Percentiles rank a stretch among this genome's conserved stretches.
Evolutionary conservation across 805 yeast species (phyloP).

Genomic region (Lipomyces kockii): DNA sequence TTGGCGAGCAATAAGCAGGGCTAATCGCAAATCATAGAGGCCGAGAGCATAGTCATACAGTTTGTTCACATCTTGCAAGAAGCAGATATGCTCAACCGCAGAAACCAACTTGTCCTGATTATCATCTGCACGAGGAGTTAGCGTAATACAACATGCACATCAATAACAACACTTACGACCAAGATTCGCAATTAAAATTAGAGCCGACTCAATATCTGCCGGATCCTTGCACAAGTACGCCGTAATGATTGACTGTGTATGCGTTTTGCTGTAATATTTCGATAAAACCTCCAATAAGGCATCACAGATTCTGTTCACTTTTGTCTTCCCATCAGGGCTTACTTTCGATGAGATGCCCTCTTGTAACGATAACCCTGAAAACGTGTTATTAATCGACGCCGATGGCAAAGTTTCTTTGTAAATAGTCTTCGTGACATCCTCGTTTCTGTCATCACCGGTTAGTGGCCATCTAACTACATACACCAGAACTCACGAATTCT

Average conservation of each 20-base stretch:
- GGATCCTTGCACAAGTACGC: conserved; percentile 93
- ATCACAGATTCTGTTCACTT: conserved; percentile 78
- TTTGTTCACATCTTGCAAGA: conserved; percentile 84
- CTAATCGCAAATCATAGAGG: conserved; percentile 76
- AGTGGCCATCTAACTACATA: neutral
- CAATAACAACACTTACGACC: conserved; percentile 42
- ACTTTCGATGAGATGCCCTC: neutral
- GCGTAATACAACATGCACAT: conserved; percentile 56
- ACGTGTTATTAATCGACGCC: conserved; percentile 17
- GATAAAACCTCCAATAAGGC: conserved; percentile 63
- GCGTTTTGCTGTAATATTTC: conserved; percentile 55
- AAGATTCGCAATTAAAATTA: conserved; percentile 54
- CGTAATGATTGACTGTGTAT: conserved; percentile 79
- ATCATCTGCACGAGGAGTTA: conserved; percentile 7
- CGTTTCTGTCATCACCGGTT: conserved; percentile 55
- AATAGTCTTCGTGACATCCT: conserved; percentile 80
- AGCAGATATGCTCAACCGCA: conserved; percentile 81
- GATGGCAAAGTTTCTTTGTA: conserved; percentile 69
- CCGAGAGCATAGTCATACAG: conserved; percentile 81
- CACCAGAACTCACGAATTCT: neutral
- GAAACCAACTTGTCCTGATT: conserved; percentile 20
- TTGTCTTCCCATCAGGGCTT: conserved; percentile 15
- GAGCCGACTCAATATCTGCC: conserved; percentile 78
- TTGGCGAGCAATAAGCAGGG: conserved; percentile 88
- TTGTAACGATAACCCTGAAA: conserved; percentile 32